Base-by-base conservation (phyloP, 805 yeast genomes). In the Hagleromyces aurorensis region DNA sequence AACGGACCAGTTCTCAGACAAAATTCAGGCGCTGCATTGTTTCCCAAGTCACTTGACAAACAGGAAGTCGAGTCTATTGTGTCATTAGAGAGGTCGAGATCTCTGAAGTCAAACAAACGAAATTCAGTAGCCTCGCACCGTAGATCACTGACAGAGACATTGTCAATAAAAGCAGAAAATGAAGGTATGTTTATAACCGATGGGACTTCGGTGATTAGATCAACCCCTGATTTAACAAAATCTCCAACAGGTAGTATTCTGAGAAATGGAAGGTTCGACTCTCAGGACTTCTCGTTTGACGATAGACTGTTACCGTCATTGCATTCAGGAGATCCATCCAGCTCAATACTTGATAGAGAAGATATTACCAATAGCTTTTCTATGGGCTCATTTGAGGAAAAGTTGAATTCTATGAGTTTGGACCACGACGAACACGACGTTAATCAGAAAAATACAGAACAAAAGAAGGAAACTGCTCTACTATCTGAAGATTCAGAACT, bases 11-110 rank as follows among this genome's bases (percentile, higher is more conserved):
- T n/a, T 10, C 32, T 46, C 9, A 54, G 43, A 25, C 41, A 57
- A 7, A 65, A 62, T 35, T 52, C 59, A 4, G 76, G 78, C 15
- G 78, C 79, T 33, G 72, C 75, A 0, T 52, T 81, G 15, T 82
- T 82, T 51, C 93, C 93, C 0, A 80, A 76, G 48, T 69, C 74
- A 3, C 59, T 82, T 18, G 77, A 68, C 34, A 63, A 70, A 0
- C 72, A 69, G 30, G 93, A 82, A 46, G 81, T 82, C 7, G 82
- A 78, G 40, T 75, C 82, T 25, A 82, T 82, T 34, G 78, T 78
- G 3, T 69, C 79, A 6, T 48, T 82, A 24, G 93, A 82, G 51
- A 65, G 87, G 36, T 70, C 80, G 6, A 67, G 70, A 46, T 76
- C 85, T 0, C 62, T 78, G 1, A 68, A 61, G 45, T 72, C 80